Base-by-base conservation (phyloP, 2,329 filamentous ascomycete species). In the Botrytis porri region DNA sequence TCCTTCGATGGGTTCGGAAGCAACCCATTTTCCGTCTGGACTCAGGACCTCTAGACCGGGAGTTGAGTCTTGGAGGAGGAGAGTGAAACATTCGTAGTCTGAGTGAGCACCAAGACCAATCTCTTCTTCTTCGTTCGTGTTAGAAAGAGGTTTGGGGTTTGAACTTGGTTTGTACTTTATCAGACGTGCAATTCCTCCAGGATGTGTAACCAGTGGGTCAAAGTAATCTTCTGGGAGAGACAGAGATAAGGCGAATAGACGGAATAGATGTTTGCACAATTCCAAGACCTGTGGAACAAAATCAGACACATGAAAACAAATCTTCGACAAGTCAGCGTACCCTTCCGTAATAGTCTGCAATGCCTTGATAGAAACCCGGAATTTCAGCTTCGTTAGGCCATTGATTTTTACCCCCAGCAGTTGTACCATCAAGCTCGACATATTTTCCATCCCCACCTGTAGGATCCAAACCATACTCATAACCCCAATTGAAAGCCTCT, bases 71-170 rank as follows among this genome's bases (percentile, higher is more conserved):
- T 88, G 87, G 4, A 88, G 82, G 18, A 89, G 83, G 43, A 89
- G 81, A 0, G 87, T 89, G 62, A 89, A 84, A 64, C 84, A 84
- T n/a, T 86, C 86, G 75, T 87, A 89, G 76, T 88, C 87, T 0
- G 85, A 87, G 75, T 88, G 87, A 4, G 85, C 86, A 0, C 86
- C 86, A 2, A 80, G 83, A 7, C 75, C 78, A 35, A 78, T 76
- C 43, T 80, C 77, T 67, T 78, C 77, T 41, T 77, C 76, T 62
- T 76, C 72, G 39, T 73, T 82, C 2, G 80, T 73, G 6, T 80
- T 73, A 3, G 76, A 79, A 6, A 78, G 72, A 3, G 78, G 75
- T 25, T 77, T 77, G 12, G 77, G 77, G 37, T 79, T 77, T 10
- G 75, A 81, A 73, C 83, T 83, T 3, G 84, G 82, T 2, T 85